Conservation (phyloP, 179 eudicot genomes). For the Camellia oleifera region DNA sequence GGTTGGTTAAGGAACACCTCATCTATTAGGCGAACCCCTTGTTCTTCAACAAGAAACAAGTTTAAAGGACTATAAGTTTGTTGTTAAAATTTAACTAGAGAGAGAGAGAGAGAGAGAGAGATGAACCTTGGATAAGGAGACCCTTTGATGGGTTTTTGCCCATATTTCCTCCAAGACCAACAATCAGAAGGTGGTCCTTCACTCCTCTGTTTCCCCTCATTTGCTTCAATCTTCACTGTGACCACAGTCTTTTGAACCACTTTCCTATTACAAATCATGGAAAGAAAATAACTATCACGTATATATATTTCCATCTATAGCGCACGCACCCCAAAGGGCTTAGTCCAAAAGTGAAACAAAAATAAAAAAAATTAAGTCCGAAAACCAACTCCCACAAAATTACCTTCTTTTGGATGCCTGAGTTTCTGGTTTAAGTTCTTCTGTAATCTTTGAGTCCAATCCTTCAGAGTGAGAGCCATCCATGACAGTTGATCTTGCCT, state of each 20-base stretch:
- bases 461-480: slow-evolving; percentile 19
- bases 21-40: no score
- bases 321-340: not conserved
- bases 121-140: slow-evolving; percentile 66
- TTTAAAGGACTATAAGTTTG: not conserved
- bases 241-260: slow-evolving; percentile 51
- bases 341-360: not conserved
- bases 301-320: not conserved
- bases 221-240: slow-evolving; percentile 51
- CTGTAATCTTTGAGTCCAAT: slow-evolving; percentile 16
- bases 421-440: slow-evolving; percentile 18
- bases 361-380: not conserved
- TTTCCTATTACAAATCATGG: slow-evolving; percentile 22
- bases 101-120: not conserved
- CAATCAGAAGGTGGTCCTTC: slow-evolving; percentile 54
- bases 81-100: not conserved
- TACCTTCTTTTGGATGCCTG: slow-evolving; percentile 52
- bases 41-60: not conserved
- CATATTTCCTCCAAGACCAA: slow-evolving; percentile 89
- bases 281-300: not conserved
- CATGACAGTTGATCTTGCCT: slow-evolving; percentile 23
- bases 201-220: slow-evolving; percentile 36
- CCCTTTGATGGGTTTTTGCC: slow-evolving; percentile 72
- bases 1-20: no score
- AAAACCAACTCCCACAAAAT: not conserved